Evolutionary conservation across 2,329 filamentous ascomycete species (phyloP), one percentile per base, ranked within the genome.

Genomic region (Xylaria sp.): DNA sequence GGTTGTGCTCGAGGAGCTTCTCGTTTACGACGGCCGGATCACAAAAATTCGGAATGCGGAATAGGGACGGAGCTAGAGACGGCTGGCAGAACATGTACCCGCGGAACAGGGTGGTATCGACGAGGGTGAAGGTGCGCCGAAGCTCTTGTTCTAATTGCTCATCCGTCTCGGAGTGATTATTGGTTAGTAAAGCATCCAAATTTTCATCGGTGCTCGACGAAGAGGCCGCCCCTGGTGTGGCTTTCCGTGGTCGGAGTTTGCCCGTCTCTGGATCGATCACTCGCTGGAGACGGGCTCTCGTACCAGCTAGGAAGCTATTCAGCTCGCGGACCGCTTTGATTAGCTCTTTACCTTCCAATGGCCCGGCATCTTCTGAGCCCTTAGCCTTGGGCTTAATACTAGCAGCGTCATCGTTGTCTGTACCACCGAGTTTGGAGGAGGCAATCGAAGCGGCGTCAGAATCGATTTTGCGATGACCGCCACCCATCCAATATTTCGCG

Each of bases 31-130:
- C 96, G 34, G 93, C 91, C 0, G 96, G 95, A 75, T 99, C 95
- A 79, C 96, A 98, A 78, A 98, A 98, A 79, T 99, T 99, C 77
- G 94, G 91, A 60, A 98, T 93, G 27, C 96, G 93, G 82, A 99
- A 98, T 0, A 99, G 86, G 0, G 94, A 93, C 1, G 93, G 92
- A 3, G 94, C 94, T 11, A 99, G 85, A 5, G 91, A 89, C 4
- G 96, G 95, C 7, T 90, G 90, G 3, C 92, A 93, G 76, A 95
- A 93, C 94, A 99, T 98, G 79, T 97, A 97, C 0, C 93, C 92
- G 17, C 95, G 89, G 83, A 99, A 98, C 0, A 99, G 86, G 0
- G 94, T 95, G 0, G 96, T 99, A 77, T 99, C 96, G 6, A 98
- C 93, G 2, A 98, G 83, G 58, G 88, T 90, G 42, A 96, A 97